Base-by-base conservation (phyloP, 208 protist genomes). In the Acanthamoeba sp. region DNA sequence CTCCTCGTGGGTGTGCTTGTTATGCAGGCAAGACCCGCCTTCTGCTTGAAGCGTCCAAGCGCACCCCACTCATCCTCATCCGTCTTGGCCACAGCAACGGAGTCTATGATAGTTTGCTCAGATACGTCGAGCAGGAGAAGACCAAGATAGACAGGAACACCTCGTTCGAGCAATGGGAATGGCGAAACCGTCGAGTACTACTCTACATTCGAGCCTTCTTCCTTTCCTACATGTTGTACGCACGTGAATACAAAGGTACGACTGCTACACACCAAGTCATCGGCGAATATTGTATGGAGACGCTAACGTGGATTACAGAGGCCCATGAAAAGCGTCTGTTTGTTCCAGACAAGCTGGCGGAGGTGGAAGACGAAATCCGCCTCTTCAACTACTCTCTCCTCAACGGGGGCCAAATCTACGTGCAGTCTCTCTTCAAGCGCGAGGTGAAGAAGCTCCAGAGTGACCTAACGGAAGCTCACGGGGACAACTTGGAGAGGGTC, bases 61-160 rank as follows among this genome's bases (percentile, higher is more conserved):
- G n/a, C 38, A 93, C 88, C 45, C 90, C 90, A 14, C 90, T 93
- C 40, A 78, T 93, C 57, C 62, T 93, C 59, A 93, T 93, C 38
- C 88, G 57, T 50, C 40, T 93, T 7, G 88, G n/a, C 88, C 50
- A 93, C 36, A 36, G n/a, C 62, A 93, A 90, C 40, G n/a, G 24
- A 18, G 84, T 40, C 84, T 90, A 90, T 66, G 5, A 0, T 18
- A 1, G 34, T 38, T 66, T 93, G 9, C 24, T 90, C 24, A 20
- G 32, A 38, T 27, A 34, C 4, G 84, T 90, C 52, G 7, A 48
- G 1, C 20, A 66, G 57, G 20, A 66, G 40, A 48, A 40, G 40
- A 90, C 0, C 29, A 32, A 42, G 42, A 27, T 55, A 27, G 24
- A 0, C 32, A 4, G 38, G 4, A 6, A 0, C 10, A 80, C 38